These are phyloP conservation scores for Colletotrichum phormii DNA, from an alignment of 2,329 filamentous ascomycete species.

Conservation along the genomic window DNA sequence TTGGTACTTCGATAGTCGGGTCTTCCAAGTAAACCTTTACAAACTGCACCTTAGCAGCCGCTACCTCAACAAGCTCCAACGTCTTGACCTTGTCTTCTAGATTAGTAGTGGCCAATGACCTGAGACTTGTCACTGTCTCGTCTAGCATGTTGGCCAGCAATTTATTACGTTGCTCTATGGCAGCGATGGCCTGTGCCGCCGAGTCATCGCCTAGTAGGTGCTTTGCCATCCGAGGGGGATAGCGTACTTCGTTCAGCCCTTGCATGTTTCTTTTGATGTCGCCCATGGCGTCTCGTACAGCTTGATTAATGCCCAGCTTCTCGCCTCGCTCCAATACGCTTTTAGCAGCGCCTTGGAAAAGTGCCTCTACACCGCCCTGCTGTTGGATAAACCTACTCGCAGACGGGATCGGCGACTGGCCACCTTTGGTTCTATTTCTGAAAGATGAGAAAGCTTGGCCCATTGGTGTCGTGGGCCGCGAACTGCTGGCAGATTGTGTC, in stretches of 20 bases:
- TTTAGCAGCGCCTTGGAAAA: slow-evolving; percentile 82
- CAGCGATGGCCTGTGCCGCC: slow-evolving; percentile 52
- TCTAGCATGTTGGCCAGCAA: slow-evolving; percentile 76
- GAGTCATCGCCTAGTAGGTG: slow-evolving; percentile 51
- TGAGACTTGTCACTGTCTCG: slow-evolving; percentile 72
- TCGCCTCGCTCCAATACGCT: slow-evolving; percentile 79
- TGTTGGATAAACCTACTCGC: slow-evolving; percentile 65
- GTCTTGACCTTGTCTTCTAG: slow-evolving; percentile 61
- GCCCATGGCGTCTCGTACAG: slow-evolving; percentile 82
- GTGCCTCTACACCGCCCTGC: slow-evolving; percentile 71
- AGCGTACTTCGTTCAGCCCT: slow-evolving; percentile 69
- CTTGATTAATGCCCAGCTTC: slow-evolving; percentile 83
- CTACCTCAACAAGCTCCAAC: slow-evolving; percentile 67
- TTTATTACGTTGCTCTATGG: slow-evolving; percentile 74
- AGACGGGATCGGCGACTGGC: slow-evolving; percentile 59
- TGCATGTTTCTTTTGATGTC: slow-evolving; percentile 84
- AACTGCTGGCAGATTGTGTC: slow-evolving; percentile 32
- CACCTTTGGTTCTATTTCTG: slow-evolving; percentile 53
- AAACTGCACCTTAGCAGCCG: slow-evolving; percentile 73
- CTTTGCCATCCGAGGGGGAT: slow-evolving; percentile 51
- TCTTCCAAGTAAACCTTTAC: slow-evolving; percentile 73
- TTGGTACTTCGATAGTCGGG: slow-evolving; percentile 63
- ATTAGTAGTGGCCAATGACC: slow-evolving; percentile 65
- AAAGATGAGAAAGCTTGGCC: slow-evolving; percentile 42
- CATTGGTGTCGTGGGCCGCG: slow-evolving; percentile 39